phyloP scores from a whole-genome alignment of 2,329 filamentous ascomycete species.

The Aureobasidium musti region DNA sequence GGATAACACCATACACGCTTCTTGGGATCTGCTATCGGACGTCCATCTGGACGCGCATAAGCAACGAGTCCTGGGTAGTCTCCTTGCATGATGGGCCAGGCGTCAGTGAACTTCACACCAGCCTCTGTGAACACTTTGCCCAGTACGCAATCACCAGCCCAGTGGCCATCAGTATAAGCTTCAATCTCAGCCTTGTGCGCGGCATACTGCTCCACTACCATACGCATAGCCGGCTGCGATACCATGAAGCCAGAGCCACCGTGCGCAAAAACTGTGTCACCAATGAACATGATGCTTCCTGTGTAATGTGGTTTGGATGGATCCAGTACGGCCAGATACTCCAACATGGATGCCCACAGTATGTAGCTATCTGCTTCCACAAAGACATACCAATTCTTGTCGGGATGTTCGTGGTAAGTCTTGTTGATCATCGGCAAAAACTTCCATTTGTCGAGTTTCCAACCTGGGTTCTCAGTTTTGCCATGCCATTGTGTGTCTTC shows the following conservation, averaged over 20 bases:
- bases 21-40: conserved; percentile 31
- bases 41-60: conserved; percentile 30
- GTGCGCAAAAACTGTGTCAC: conserved; percentile 46
- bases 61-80: conserved; percentile 38
- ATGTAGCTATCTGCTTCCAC: conserved; percentile 61
- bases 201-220: conserved; percentile 43
- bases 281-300: conserved; percentile 45
- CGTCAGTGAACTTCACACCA: conserved; percentile 33
- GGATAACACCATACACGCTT: conserved; percentile 37
- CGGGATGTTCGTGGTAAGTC: conserved; percentile 41
- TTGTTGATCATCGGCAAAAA: conserved; percentile 54
- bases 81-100: conserved; percentile 38
- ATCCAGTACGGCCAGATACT: conserved; percentile 46
- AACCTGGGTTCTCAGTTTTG: conserved; percentile 38
- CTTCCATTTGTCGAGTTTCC: conserved; percentile 54
- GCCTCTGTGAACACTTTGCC: conserved; percentile 36
- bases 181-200: conserved; percentile 42
- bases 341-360: conserved; percentile 51
- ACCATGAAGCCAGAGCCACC: conserved; percentile 48
- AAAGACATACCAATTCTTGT: conserved; percentile 61
- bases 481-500: conserved; percentile 32
- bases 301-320: conserved; percentile 47
- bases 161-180: conserved; percentile 35
- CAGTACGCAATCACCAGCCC: conserved; percentile 39
- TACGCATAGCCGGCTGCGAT: conserved; percentile 45